These are phyloP conservation scores for Trichoderma pleuroti DNA, from an alignment of 2,329 filamentous ascomycete species.

Conservation along the genomic window DNA sequence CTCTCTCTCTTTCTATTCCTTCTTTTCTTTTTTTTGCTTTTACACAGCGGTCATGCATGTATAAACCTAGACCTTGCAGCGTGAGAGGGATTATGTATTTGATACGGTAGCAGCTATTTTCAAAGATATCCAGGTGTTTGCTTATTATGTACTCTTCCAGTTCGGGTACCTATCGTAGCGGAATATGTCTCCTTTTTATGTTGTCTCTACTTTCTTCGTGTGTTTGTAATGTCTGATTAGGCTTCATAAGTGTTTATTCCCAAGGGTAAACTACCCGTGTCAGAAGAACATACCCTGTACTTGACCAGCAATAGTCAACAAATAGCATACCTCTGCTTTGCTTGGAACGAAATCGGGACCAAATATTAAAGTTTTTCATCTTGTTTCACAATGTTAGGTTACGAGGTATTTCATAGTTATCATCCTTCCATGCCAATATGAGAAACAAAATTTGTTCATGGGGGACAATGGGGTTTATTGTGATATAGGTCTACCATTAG, in stretches of 20 bases:
- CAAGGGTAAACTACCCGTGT: background rate
- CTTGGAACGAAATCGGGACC: no score
- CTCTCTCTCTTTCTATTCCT: background rate
- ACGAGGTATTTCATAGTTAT: no score
- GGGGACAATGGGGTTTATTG: no score
- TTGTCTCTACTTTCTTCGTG: background rate
- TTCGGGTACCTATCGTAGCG: background rate
- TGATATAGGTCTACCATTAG: no score
- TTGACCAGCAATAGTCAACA: no score
- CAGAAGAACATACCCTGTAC: background rate
- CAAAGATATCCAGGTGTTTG: slow-evolving; percentile 15
- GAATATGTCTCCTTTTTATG: background rate
- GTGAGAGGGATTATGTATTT: slow-evolving; percentile 10
- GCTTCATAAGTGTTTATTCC: background rate
- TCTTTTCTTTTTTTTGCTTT: background rate
- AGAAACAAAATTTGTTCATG: no score
- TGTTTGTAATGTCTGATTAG: background rate
- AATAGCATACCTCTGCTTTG: no score
- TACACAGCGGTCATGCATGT: slow-evolving; percentile 10
- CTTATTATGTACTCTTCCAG: background rate
- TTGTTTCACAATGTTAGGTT: no score
- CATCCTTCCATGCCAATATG: no score
- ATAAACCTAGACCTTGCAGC: slow-evolving; percentile 12
- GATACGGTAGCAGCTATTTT: slow-evolving; percentile 4
- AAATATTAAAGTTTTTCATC: no score